phyloP scores from a whole-genome alignment of 2,329 filamentous ascomycete genomes.

The Onygenales sp. region DNA sequence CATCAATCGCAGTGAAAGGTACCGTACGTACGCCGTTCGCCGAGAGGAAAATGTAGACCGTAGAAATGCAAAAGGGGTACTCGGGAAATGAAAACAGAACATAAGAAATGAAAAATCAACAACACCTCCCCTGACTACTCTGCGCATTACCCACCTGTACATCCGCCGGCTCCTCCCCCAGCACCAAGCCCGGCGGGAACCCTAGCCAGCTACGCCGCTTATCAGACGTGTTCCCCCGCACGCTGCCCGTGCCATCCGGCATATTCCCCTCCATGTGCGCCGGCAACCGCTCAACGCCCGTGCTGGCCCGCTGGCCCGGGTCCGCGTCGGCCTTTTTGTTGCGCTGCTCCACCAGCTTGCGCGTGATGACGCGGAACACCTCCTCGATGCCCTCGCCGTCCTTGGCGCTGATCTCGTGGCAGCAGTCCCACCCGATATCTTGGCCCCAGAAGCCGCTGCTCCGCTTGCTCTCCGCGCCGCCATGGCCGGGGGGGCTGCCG shows the following conservation, averaged over 20 bases:
- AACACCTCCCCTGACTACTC: slow-evolving; percentile 29
- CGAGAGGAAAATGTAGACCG: too few species aligned
- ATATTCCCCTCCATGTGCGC: slow-evolving; percentile 38
- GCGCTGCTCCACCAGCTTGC: slow-evolving; percentile 70
- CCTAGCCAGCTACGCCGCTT: slow-evolving; percentile 60
- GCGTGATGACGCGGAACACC: slow-evolving; percentile 81
- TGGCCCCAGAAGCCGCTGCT: slow-evolving; percentile 62
- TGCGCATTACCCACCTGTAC: slow-evolving; percentile 24
- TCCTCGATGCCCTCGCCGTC: slow-evolving; percentile 93
- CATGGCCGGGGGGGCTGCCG: slow-evolving; percentile 18
- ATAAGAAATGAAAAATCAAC: slow-evolving; percentile 20
- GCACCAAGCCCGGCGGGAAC: slow-evolving; percentile 40
- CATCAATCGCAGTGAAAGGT: too few species aligned
- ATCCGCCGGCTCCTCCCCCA: slow-evolving; percentile 22
- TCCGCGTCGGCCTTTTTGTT: slow-evolving; percentile 47
- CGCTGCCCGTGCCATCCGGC: slow-evolving; percentile 45
- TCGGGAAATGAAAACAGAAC: not conserved
- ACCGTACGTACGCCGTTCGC: too few species aligned
- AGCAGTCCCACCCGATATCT: slow-evolving; percentile 92
- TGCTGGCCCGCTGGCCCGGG: slow-evolving; percentile 35
- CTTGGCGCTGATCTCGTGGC: slow-evolving; percentile 92
- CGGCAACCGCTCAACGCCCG: slow-evolving; percentile 33
- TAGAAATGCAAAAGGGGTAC: too few species aligned
- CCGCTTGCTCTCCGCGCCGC: slow-evolving; percentile 35
- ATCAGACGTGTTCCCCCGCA: slow-evolving; percentile 47